phyloP scores from a whole-genome alignment of 441 rosid species.

The Gossypium lobatum region DNA sequence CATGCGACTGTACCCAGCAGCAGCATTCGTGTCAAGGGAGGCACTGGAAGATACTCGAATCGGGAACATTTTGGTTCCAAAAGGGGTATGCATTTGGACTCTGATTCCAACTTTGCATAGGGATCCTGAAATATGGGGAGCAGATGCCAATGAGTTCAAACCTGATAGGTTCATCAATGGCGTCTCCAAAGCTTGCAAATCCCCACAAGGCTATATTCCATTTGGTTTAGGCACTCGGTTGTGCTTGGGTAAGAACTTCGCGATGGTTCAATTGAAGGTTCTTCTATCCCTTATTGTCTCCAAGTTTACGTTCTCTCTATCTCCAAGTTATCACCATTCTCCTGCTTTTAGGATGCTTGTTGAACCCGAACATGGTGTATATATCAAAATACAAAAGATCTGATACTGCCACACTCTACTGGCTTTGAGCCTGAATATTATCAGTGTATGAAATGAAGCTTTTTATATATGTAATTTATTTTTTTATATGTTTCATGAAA shows the following conservation, averaged over 20 bases:
- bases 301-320: slow-evolving; percentile 38
- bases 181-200: slow-evolving; percentile 54
- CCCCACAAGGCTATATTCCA: slow-evolving; percentile 58
- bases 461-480: background rate
- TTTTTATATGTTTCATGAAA: background rate
- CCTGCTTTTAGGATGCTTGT: slow-evolving; percentile 49
- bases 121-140: slow-evolving; percentile 57
- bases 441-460: background rate
- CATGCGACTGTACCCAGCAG: slow-evolving; percentile 56
- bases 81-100: slow-evolving; percentile 54
- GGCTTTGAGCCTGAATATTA: background rate
- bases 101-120: slow-evolving; percentile 54
- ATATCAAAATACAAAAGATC: slow-evolving; percentile 24
- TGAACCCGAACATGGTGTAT: slow-evolving; percentile 54
- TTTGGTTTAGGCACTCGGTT: slow-evolving; percentile 61
- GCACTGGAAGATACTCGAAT: slow-evolving; percentile 45
- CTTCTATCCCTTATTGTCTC: slow-evolving; percentile 51
- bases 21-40: slow-evolving; percentile 56
- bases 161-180: slow-evolving; percentile 58
- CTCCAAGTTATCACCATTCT: slow-evolving; percentile 53
- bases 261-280: slow-evolving; percentile 50
- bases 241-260: slow-evolving; percentile 58
- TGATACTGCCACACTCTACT: background rate
- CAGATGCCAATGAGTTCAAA: slow-evolving; percentile 52
- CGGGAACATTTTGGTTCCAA: slow-evolving; percentile 42